Conservation (phyloP, 148 eudicot species). For the Nyssa sinensis region DNA sequence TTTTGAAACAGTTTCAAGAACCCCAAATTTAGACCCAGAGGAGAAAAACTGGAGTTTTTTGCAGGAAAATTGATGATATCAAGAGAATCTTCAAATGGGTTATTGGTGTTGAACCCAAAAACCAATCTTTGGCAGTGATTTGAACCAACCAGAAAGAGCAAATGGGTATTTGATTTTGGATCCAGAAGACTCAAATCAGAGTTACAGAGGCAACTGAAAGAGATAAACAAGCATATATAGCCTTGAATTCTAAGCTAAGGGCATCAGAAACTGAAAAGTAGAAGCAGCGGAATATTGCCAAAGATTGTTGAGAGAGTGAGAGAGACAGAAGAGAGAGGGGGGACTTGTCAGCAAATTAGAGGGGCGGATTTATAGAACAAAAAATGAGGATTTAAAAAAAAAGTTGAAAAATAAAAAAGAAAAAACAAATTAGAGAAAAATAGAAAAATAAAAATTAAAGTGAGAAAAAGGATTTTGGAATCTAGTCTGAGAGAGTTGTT, state of each 20-base stretch:
- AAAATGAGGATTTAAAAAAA: no score
- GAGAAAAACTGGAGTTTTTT: neutral
- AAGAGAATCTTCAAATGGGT: neutral
- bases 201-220: neutral
- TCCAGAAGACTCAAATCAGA: neutral
- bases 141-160: neutral
- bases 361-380: constrained; percentile 21
- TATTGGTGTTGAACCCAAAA: neutral
- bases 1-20: neutral
- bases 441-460: neutral
- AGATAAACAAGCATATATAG: no score
- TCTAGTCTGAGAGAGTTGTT: constrained; percentile 14
- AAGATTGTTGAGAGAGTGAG: constrained; percentile 11
- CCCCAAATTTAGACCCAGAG: neutral
- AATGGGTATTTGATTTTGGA: neutral
- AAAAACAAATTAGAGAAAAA: no score
- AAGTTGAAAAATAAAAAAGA: no score
- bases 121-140: neutral
- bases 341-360: neutral
- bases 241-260: no score
- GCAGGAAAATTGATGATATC: constrained; percentile 5
- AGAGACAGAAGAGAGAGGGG: constrained; percentile 14
- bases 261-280: constrained; percentile 21
- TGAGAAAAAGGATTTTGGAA: constrained; percentile 19
- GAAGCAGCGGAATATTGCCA: neutral